Percentiles rank a stretch among this genome's conserved stretches.
Evolutionary conservation across 345 rosid species (phyloP).

Genomic region (Crucihimalaya himalaica): DNA sequence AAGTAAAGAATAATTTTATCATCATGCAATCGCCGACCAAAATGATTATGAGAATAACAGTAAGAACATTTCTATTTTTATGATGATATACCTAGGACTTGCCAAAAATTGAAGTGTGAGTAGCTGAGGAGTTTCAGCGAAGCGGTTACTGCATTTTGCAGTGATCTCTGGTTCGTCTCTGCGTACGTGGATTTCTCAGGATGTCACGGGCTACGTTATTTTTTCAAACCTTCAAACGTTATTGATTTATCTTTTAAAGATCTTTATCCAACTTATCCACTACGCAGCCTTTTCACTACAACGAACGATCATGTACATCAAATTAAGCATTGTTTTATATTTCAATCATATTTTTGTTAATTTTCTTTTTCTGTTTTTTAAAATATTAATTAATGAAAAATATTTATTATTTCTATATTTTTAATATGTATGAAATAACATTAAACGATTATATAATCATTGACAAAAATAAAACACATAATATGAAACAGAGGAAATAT

Average conservation of each 20-base stretch:
- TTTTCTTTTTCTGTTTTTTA: too few relatives aligned
- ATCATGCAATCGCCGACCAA: neutral
- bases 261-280: slow-evolving; percentile 25
- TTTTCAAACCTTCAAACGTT: neutral
- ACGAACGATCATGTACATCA: slow-evolving; percentile 12
- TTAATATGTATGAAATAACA: too few relatives aligned
- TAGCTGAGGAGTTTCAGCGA: neutral
- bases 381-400: too few relatives aligned
- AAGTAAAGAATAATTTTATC: too few relatives aligned
- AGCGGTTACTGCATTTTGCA: slow-evolving; percentile 28
- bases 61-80: neutral
- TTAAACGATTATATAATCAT: too few relatives aligned
- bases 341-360: too few relatives aligned
- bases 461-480: too few relatives aligned
- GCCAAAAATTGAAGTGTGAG: neutral
- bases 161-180: neutral
- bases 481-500: too few relatives aligned
- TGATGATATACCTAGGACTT: neutral
- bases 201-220: slow-evolving; percentile 4
- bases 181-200: slow-evolving; percentile 27
- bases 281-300: slow-evolving; percentile 16
- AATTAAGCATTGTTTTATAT: too few relatives aligned
- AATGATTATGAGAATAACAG: too few relatives aligned
- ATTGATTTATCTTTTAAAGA: neutral
- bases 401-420: too few relatives aligned